These are phyloP conservation scores for Wickerhamiella allomyrinae DNA, from an alignment of 805 yeast genomes.

Conservation along the genomic window DNA sequence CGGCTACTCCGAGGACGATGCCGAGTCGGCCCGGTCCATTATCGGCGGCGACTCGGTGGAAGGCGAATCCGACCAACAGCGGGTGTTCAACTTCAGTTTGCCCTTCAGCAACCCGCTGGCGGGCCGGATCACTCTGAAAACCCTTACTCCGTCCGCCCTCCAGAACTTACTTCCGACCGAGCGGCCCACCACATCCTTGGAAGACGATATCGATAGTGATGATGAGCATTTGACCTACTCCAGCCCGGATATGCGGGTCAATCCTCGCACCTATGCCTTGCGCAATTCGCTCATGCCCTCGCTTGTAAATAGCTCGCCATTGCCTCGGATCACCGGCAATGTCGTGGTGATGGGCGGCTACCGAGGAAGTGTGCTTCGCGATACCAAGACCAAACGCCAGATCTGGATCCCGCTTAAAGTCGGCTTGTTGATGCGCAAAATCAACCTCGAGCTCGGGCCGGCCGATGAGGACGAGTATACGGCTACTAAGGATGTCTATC, in stretches of 20 bases:
- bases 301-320: conserved; percentile 26
- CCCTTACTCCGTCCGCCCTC: neutral
- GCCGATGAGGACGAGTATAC: conserved; percentile 49
- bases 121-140: conserved; percentile 5
- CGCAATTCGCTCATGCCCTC: conserved; percentile 44
- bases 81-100: conserved; percentile 30
- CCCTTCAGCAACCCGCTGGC: conserved; percentile 40
- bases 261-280: conserved; percentile 56
- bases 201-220: conserved; percentile 11
- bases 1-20: neutral
- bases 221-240: conserved; percentile 50
- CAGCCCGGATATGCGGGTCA: conserved; percentile 39
- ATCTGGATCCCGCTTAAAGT: conserved; percentile 83
- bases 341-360: conserved; percentile 76
- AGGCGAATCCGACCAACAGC: conserved; percentile 7
- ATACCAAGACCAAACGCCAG: conserved; percentile 44
- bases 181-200: conserved; percentile 18
- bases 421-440: conserved; percentile 58
- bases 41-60: conserved; percentile 9
- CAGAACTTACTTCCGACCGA: conserved; percentile 8
- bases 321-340: conserved; percentile 40
- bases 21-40: conserved; percentile 1
- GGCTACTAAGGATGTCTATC: conserved; percentile 39
- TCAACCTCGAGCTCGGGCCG: conserved; percentile 63
- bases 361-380: conserved; percentile 67